These are phyloP conservation scores for Capsicum pubescens DNA, from an alignment of 257 asterid genomes.

Conservation along the genomic window DNA sequence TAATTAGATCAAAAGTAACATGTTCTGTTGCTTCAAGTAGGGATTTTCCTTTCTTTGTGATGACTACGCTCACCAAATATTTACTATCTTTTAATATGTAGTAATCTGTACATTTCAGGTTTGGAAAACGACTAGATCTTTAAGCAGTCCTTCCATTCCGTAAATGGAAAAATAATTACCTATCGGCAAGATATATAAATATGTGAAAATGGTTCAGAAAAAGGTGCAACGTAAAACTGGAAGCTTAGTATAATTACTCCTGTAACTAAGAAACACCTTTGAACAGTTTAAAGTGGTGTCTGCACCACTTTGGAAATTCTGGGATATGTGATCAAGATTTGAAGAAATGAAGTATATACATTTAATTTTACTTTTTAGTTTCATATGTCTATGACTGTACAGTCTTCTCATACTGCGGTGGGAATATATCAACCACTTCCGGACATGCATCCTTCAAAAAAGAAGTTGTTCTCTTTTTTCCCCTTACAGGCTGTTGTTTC, in stretches of 20 bases:
- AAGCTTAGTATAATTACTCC: background rate
- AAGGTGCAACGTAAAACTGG: background rate
- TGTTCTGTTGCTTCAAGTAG: background rate
- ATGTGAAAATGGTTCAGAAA: background rate
- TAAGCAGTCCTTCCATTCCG: background rate
- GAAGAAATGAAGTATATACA: background rate
- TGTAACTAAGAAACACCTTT: background rate
- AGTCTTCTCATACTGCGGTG: background rate
- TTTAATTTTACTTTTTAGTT: background rate
- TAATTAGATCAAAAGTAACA: background rate
- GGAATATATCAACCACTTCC: background rate
- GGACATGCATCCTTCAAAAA: background rate
- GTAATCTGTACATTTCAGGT: background rate
- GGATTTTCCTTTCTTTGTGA: constrained; percentile 3
- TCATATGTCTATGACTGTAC: background rate
- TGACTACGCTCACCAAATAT: background rate
- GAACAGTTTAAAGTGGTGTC: background rate
- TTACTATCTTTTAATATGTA: background rate
- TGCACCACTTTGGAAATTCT: background rate
- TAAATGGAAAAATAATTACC: background rate
- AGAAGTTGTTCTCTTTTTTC: background rate
- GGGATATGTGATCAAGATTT: background rate
- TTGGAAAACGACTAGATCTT: background rate
- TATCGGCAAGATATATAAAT: background rate
- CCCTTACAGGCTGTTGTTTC: background rate